Percentiles rank a stretch among this genome's conserved stretches.
These are phyloP conservation scores for Pilasporangium apinafurcum DNA, from an alignment of 352 stramenopile species.

Conservation along the genomic window DNA sequence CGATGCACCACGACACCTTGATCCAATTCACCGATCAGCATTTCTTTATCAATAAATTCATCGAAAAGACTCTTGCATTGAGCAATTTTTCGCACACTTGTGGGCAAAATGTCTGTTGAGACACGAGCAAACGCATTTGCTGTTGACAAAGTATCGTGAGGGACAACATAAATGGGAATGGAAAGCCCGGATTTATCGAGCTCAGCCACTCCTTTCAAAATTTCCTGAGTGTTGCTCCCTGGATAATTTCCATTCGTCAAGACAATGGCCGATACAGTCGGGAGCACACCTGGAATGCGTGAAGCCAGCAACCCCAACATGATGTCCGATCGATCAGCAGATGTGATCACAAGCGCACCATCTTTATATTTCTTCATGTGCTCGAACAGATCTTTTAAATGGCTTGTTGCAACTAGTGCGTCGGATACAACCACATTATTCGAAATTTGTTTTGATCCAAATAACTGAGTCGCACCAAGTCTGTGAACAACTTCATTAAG, in stretches of 20 bases:
- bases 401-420: conserved; percentile 56
- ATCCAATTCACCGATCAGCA: conserved; percentile 58
- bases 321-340: conserved; percentile 63
- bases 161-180: conserved; percentile 70
- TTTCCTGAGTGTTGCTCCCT: conserved; percentile 66
- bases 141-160: conserved; percentile 59
- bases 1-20: conserved; percentile 54
- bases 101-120: conserved; percentile 63
- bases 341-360: conserved; percentile 70
- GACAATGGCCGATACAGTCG: conserved; percentile 62
- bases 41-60: conserved; percentile 55
- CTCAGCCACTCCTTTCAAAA: conserved; percentile 57
- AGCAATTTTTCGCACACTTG: conserved; percentile 63
- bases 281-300: conserved; percentile 57
- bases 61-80: conserved; percentile 63
- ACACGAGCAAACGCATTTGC: conserved; percentile 46
- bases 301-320: conserved; percentile 65
- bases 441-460: conserved; percentile 47
- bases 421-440: conserved; percentile 69
- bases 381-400: conserved; percentile 66
- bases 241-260: conserved; percentile 75
- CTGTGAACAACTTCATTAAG: conserved; percentile 70
- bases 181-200: conserved; percentile 60
- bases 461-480: conserved; percentile 57
- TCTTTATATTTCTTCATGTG: conserved; percentile 79